phyloP scores from a whole-genome alignment of 2,329 filamentous ascomycete genomes.

The Chrysosporium queenslandicum region DNA sequence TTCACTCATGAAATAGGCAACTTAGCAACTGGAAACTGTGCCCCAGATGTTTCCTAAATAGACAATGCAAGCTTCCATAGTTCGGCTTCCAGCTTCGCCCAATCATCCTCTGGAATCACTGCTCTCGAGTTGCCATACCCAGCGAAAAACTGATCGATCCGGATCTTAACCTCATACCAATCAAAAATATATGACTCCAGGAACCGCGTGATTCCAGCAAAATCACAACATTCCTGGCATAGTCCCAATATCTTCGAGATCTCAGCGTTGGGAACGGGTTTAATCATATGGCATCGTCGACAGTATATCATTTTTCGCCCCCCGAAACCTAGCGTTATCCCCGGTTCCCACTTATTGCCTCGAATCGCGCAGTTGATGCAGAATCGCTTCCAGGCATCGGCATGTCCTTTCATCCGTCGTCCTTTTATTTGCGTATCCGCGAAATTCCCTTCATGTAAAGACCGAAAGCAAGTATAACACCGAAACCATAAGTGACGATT shows the following conservation, averaged over 20 bases:
- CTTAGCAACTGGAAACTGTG: background rate
- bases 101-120: background rate
- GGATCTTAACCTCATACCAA: conserved; percentile 6
- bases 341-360: conserved; percentile 17
- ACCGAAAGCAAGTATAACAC: conserved; percentile 20
- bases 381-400: conserved; percentile 17
- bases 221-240: conserved; percentile 7
- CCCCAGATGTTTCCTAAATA: background rate
- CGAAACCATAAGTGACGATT: conserved; percentile 1
- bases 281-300: conserved; percentile 8
- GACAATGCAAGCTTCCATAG: background rate
- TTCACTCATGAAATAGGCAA: too few species aligned
- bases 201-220: background rate
- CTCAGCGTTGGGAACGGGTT: background rate
- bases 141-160: background rate
- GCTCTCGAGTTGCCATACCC: background rate
- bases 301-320: conserved; percentile 7
- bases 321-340: conserved; percentile 11
- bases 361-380: conserved; percentile 18
- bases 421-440: conserved; percentile 15
- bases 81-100: background rate
- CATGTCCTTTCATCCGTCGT: conserved; percentile 18
- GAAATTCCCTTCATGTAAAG: conserved; percentile 15
- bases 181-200: background rate
- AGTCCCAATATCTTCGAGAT: background rate